Conservation (phyloP, 2,329 filamentous ascomycete species). For the Sordariomycetes sp. region DNA sequence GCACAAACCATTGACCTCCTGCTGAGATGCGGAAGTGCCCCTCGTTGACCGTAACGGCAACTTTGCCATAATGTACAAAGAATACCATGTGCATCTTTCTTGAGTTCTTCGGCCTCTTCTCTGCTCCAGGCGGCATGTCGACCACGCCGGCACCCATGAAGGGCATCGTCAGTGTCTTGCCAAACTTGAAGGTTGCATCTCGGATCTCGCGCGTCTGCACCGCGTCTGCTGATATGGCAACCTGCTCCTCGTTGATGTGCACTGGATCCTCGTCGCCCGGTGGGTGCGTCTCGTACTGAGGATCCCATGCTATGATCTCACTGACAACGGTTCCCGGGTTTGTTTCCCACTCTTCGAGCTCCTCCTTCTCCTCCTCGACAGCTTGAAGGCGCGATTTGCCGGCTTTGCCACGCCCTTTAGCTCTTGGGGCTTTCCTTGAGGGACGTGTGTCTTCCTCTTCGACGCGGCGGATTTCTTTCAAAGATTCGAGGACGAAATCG, state of each 20-base stretch:
- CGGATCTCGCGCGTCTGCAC: conserved; percentile 50
- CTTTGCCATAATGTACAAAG: conserved; percentile 77
- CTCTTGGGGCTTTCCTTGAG: conserved; percentile 15
- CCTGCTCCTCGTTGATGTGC: conserved; percentile 42
- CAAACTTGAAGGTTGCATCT: conserved; percentile 71
- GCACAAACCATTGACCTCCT: conserved; percentile 90
- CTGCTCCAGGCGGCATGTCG: conserved; percentile 72
- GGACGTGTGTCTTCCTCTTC: not conserved
- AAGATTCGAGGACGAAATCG: conserved; percentile 53
- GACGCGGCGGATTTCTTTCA: conserved; percentile 70
- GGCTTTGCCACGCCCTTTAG: conserved; percentile 20
- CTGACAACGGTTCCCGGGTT: conserved; percentile 56
- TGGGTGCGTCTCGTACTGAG: conserved; percentile 43
- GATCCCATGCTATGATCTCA: conserved; percentile 55
- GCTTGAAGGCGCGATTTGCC: not conserved
- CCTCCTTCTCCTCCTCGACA: conserved; percentile 26
- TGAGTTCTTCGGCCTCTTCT: conserved; percentile 86
- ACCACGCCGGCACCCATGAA: conserved; percentile 90
- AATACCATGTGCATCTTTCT: conserved; percentile 97
- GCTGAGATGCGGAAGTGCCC: conserved; percentile 74
- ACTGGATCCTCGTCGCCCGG: conserved; percentile 45
- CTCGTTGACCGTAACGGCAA: conserved; percentile 69
- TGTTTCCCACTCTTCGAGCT: conserved; percentile 58
- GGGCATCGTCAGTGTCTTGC: conserved; percentile 73
- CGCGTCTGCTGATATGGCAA: conserved; percentile 46